Evolutionary conservation across 2,329 filamentous ascomycete genomes (phyloP), one percentile per base, ranked within the genome.

Genomic region (Trichoderma brevicompactum): DNA sequence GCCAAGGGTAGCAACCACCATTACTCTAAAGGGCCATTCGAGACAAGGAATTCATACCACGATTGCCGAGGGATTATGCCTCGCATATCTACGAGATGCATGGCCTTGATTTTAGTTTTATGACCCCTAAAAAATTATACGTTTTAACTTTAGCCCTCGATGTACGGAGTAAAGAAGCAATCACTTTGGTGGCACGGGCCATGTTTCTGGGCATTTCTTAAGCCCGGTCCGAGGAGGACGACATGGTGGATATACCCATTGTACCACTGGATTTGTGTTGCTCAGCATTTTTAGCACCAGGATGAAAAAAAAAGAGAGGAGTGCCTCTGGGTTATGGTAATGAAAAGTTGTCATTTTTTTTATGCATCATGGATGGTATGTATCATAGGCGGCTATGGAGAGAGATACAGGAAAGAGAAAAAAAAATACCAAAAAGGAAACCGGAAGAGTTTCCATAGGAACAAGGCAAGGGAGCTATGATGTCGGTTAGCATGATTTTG

Each of bases 211-310:
- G 60, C 40, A 36, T 19, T 34, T 44, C n/a, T n/a, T 38, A 38
- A 46, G 49, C 48, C 49, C 60, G 8, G 56, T 66, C 64, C 7
- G 64, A 43, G 43, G 49, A 49, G 49, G 48, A 66, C 19, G 64
- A 66, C 55, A 34, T 56, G 48, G 58, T 63, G 58, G 60, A 63
- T 63, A 63, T 66, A 63, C 41, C 64, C 50, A 63, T 38, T 62
- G 43, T 46, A 53, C 49, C 64, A 56, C 38, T 66, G 64, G 49
- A 66, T 66, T 55, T 43, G 50, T 63, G 50, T 50, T 61, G 43
- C 36, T 46, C 41, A 63, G 41, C 28, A 54, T 54, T 52, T 28
- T 43, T 46, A 44, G 38, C 50, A 63, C 32, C 23, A 23, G 48
- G 41, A 54, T 63, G 60, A 38, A 54, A 46, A 53, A 54, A 63